A percentile compares a stretch with the other conserved stretches of the same genome.
phyloP scores from a whole-genome alignment of 2,329 filamentous ascomycete genomes.

The Clonostachys rosea region DNA sequence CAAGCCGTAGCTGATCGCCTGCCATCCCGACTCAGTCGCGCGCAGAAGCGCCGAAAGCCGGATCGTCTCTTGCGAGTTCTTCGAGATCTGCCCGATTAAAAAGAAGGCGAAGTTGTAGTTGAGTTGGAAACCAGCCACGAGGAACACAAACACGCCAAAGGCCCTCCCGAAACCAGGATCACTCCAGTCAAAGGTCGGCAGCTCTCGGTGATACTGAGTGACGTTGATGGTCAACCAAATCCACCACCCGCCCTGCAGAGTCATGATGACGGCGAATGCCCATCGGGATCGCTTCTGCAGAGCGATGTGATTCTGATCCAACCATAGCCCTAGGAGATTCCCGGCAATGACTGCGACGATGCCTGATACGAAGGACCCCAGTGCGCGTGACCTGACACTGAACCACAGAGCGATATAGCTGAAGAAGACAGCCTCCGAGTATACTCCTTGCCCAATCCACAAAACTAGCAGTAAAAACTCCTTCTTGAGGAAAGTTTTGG shows the following conservation, averaged over 20 bases:
- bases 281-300: conserved; percentile 46
- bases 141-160: conserved; percentile 61
- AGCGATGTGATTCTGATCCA: conserved; percentile 48
- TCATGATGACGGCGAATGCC: conserved; percentile 44
- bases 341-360: conserved; percentile 58
- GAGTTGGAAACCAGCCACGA: conserved; percentile 63
- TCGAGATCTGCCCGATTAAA: conserved; percentile 58
- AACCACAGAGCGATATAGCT: conserved; percentile 25
- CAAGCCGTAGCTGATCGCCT: conserved; percentile 64
- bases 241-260: conserved; percentile 64
- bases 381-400: conserved; percentile 20
- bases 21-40: conserved; percentile 64
- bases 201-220: conserved; percentile 48
- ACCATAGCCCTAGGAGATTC: conserved; percentile 56
- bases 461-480: conserved; percentile 42
- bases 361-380: conserved; percentile 62
- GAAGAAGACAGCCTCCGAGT: conserved; percentile 36
- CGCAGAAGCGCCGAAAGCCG: conserved; percentile 59
- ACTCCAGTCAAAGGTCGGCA: conserved; percentile 60
- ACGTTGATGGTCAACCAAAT: conserved; percentile 61
- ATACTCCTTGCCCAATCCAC: not conserved
- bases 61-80: conserved; percentile 55
- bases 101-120: conserved; percentile 71
- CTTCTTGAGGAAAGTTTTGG: conserved; percentile 49
- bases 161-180: conserved; percentile 56